Base-by-base conservation (phyloP, 2,329 filamentous ascomycete species). In the Ambrosiella cleistominuta region DNA sequence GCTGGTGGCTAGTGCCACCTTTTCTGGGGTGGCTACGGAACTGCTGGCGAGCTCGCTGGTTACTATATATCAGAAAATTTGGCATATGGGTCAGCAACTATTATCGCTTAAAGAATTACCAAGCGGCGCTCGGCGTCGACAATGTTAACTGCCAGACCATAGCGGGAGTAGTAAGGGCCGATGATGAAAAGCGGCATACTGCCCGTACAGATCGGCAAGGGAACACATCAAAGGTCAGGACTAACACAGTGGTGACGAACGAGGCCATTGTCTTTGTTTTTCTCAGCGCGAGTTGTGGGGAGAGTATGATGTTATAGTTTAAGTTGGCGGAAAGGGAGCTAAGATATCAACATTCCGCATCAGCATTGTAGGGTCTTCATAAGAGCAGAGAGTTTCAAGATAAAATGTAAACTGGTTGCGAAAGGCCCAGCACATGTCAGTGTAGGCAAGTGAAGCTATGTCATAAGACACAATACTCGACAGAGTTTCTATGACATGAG, bases 1-100 rank as follows among this genome's bases (percentile, higher is more conserved):
- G 77, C 72, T 97, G 93, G 75, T 95, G 95, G 79, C 76, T 80
- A 35, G 78, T 94, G 57, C 88, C 94, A 60, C 90, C 89, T 70
- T 93, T 94, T 67, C 84, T 85, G 62, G 85, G 85, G 66, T 90
- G 86, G 42, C 91, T 88, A 68, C 90, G 88, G 75, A 97, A 97
- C 64, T 93, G 87, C 66, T 87, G 89, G 70, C 87, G 83, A 64
- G 87, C 88, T 67, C 89, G 85, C 70, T 89, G 84, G 74, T 93
- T 93, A 65, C 88, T 93, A 60, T 57, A 57, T 55, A 15, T 17
- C 19, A 58, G 47, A n/a, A 60, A 57, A 57, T 12, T 38, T 36
- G 44, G 44, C 55, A 49, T 36, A 40, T 40, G 8, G 50, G 55
- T 57, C 55, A 57, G 55, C 47, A 50, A 57, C 37, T 27, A 51